Conservation (phyloP, 768 basidiomycete genomes). For the Trametes cinnabarina region DNA sequence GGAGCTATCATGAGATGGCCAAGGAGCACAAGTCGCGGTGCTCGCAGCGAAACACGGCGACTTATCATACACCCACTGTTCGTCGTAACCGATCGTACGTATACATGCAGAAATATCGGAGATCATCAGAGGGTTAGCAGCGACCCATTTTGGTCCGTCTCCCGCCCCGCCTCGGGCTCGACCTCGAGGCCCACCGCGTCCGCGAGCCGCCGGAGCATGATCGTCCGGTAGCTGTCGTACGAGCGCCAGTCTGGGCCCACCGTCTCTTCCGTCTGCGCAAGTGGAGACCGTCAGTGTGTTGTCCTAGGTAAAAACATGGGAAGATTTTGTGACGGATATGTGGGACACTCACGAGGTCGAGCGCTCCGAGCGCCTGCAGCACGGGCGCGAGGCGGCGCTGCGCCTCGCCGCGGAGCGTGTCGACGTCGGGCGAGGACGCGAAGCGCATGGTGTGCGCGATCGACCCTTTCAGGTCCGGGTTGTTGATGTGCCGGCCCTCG, state of each 20-base stretch:
- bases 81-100: background rate
- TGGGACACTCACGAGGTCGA: slow-evolving; percentile 47
- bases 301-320: too few relatives aligned
- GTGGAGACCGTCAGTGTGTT: too few relatives aligned
- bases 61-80: slow-evolving; percentile 9
- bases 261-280: slow-evolving; percentile 34
- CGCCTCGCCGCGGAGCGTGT: slow-evolving; percentile 56
- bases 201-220: slow-evolving; percentile 69
- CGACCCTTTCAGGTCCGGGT: slow-evolving; percentile 42
- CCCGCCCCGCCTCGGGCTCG: background rate
- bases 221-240: slow-evolving; percentile 69
- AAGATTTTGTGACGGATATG: too few relatives aligned
- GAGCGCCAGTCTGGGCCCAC: slow-evolving; percentile 56
- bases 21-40: too few relatives aligned
- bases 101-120: background rate
- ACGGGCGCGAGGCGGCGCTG: slow-evolving; percentile 53
- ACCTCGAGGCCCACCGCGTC: slow-evolving; percentile 62
- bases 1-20: too few relatives aligned
- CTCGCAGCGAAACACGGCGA: background rate
- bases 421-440: slow-evolving; percentile 54
- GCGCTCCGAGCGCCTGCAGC: slow-evolving; percentile 49
- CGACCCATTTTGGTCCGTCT: slow-evolving; percentile 10
- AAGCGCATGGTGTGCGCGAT: slow-evolving; percentile 52
- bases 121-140: slow-evolving; percentile 2
- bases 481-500: slow-evolving; percentile 37